Conservation (phyloP, 2,329 filamentous ascomycete genomes). For the Stachybotrys elegans region DNA sequence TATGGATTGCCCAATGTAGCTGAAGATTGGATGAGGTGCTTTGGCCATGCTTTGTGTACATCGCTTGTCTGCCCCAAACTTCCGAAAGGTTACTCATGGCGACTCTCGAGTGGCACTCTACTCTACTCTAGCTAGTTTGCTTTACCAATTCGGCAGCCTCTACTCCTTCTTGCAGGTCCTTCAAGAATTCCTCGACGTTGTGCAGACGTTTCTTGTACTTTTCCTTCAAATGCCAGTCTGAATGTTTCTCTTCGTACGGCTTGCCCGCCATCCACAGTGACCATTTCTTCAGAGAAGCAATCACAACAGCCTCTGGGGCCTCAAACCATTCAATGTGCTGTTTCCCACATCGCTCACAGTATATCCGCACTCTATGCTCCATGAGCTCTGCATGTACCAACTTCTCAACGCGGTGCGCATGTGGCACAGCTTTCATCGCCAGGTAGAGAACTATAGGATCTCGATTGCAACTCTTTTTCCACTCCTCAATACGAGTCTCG, state of each 20-base stretch:
- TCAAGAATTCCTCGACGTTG: not conserved
- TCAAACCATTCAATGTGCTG: slow-evolving; percentile 1
- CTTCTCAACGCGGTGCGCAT: not conserved
- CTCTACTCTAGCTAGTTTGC: not conserved
- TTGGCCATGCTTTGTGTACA: not conserved
- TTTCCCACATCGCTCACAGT: slow-evolving; percentile 1
- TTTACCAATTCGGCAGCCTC: slow-evolving; percentile 1
- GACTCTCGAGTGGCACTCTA: not conserved
- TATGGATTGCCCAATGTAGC: not conserved
- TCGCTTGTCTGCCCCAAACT: slow-evolving; percentile 1
- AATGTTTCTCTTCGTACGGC: slow-evolving; percentile 1
- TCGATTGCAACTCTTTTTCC: slow-evolving; percentile 1
- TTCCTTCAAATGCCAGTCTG: not conserved
- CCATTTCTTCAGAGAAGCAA: slow-evolving; percentile 1
- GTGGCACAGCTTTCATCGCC: not conserved
- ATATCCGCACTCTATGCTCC: slow-evolving; percentile 1
- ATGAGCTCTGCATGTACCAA: slow-evolving; percentile 1
- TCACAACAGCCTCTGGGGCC: not conserved
- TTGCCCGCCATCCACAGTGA: slow-evolving; percentile 1
- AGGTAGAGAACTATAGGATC: slow-evolving; percentile 1
- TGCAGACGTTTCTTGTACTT: slow-evolving; percentile 1
- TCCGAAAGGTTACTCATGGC: not conserved
- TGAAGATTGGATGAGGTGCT: slow-evolving; percentile 1
- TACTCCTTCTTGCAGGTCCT: not conserved
- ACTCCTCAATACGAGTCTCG: not conserved